Evolutionary conservation across 345 rosid genomes (phyloP).

Genomic region (Gossypium stocksii): DNA sequence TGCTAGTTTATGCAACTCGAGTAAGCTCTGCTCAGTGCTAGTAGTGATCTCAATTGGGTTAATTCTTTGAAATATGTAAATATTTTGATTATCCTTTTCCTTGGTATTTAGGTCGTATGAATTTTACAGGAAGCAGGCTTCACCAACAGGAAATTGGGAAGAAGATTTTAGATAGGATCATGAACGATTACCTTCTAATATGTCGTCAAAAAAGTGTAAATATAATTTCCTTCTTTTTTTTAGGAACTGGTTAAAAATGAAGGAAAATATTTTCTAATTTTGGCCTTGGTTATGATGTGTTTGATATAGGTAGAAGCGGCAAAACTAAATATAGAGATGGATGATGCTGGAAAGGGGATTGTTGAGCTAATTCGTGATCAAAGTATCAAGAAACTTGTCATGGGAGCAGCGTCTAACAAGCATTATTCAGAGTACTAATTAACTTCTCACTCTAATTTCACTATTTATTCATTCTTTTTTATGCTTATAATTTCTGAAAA

Average conservation of each 20-base stretch:
- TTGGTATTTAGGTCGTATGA: slow-evolving; percentile 4
- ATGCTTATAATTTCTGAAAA: neutral
- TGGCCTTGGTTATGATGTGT: neutral
- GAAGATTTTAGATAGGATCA: slow-evolving; percentile 18
- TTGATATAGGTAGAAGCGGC: neutral
- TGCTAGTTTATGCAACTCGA: neutral
- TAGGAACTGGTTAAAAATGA: neutral
- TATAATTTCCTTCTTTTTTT: neutral
- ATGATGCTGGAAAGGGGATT: slow-evolving; percentile 37
- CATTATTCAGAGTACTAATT: slow-evolving; percentile 41
- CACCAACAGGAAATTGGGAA: slow-evolving; percentile 14
- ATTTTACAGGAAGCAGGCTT: slow-evolving; percentile 3
- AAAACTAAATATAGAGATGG: slow-evolving; percentile 28
- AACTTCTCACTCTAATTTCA: neutral
- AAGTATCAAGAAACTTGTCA: slow-evolving; percentile 30
- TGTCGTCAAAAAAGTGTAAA: slow-evolving; percentile 26
- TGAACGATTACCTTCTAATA: slow-evolving; percentile 33
- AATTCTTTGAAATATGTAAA: neutral
- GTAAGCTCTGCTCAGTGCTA: neutral
- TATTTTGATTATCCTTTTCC: neutral
- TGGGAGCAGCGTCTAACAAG: slow-evolving; percentile 76
- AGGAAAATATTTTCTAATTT: neutral
- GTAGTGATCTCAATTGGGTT: neutral
- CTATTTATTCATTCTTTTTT: neutral
- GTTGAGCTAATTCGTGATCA: slow-evolving; percentile 35